Base-by-base conservation (phyloP, 2,329 filamentous ascomycete species). In the Colletotrichum godetiae region DNA sequence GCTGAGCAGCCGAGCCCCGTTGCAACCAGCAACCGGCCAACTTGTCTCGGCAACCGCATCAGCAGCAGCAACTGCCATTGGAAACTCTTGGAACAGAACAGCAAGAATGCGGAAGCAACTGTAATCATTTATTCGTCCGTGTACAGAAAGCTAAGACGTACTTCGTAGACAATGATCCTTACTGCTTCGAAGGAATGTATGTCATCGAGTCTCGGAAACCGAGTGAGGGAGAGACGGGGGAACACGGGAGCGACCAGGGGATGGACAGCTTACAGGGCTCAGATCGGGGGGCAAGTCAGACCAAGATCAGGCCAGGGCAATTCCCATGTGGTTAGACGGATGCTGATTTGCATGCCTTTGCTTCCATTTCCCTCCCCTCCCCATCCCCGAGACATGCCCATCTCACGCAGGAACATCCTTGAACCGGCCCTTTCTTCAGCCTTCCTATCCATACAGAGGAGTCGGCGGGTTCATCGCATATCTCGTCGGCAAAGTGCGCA, bases 331-430 rank as follows among this genome's bases (percentile, higher is more conserved):
- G 37, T 37, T 56, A 55, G 55, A 31, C n/a, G 19, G 37, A 15
- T 69, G 46, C 42, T 69, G 66, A 64, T 60, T 64, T 60, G 66
- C 69, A 63, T 63, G 42, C 57, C 66, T 68, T 52, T 31, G 49
- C 24, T 49, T 24, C 27, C 29, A 37, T 63, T 58, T 33, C 37
- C 65, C 31, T 64, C n/a, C 33, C 27, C 33, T 42, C 61, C n/a
- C 37, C 37, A 42, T 42, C 37, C 19, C 56, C 53, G 55, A 64
- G 61, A 70, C 67, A 70, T 13, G 27, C 35, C 42, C 67, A 65
- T 65, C n/a, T 60, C 60, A 24, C 42, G 56, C 24, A 70, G 70
- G 70, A 70, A 65, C 59, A 73, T 73, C 67, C 70, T 65, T 64
- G 67, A 7, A 60, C 66, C 58, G 24, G 24, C 70, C 67, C 60